phyloP scores from a whole-genome alignment of 768 basidiomycete genomes.

The Podaxis rugospora region DNA sequence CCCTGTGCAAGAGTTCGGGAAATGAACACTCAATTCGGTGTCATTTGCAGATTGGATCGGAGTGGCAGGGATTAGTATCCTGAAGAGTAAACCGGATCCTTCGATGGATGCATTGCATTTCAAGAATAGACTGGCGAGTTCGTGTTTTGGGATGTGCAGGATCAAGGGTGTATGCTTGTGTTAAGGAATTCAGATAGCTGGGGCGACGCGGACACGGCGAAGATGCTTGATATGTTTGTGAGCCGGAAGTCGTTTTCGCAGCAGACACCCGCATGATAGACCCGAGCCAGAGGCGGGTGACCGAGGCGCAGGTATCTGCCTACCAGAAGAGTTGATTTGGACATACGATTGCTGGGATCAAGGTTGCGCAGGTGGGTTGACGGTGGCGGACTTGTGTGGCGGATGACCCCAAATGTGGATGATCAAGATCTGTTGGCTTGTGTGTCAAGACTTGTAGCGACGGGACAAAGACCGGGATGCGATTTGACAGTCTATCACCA shows the following conservation, averaged over 20 bases:
- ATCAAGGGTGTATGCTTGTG: slow-evolving; percentile 58
- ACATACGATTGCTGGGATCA: slow-evolving; percentile 81
- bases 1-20: slow-evolving; percentile 93
- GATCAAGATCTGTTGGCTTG: slow-evolving; percentile 74
- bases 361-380: slow-evolving; percentile 72
- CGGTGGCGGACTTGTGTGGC: slow-evolving; percentile 51
- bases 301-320: slow-evolving; percentile 79
- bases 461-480: slow-evolving; percentile 75
- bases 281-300: slow-evolving; percentile 75
- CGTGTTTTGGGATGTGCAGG: slow-evolving; percentile 85
- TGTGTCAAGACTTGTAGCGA: slow-evolving; percentile 57
- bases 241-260: too few relatives aligned
- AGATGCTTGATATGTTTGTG: slow-evolving; percentile 88
- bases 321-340: slow-evolving; percentile 90
- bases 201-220: slow-evolving; percentile 55
- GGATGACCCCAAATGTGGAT: slow-evolving; percentile 68
- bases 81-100: slow-evolving; percentile 77
- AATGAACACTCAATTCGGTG: slow-evolving; percentile 61
- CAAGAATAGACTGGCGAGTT: slow-evolving; percentile 80
- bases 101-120: slow-evolving; percentile 70
- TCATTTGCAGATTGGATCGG: slow-evolving; percentile 90
- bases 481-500: slow-evolving; percentile 81
- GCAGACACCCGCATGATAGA: slow-evolving; percentile 77
- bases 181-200: slow-evolving; percentile 47
- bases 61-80: slow-evolving; percentile 81